A percentile compares a stretch with the other conserved stretches of the same genome.
Conservation (phyloP, 306 rosid species). For the Bauhinia variegata region DNA sequence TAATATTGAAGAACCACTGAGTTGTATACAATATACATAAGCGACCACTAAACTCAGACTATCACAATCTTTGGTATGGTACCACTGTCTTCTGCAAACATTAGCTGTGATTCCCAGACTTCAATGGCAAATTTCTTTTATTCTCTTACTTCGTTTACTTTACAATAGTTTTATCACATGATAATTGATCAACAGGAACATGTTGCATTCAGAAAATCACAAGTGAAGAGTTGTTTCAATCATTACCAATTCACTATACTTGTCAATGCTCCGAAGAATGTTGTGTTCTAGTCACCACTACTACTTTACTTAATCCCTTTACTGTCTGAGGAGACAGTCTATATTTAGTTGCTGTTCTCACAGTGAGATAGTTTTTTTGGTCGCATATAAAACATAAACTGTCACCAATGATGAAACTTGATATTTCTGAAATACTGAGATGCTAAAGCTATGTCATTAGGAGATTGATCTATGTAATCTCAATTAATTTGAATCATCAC, state of each 20-base stretch:
- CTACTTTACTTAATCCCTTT: neutral
- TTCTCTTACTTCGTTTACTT: neutral
- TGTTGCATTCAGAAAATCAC: no score
- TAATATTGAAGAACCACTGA: no score
- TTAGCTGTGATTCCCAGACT: slow-evolving; percentile 1
- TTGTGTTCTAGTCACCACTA: no score
- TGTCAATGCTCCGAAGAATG: no score
- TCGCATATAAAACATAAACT: slow-evolving; percentile 6
- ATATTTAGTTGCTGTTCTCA: neutral
- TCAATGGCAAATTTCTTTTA: neutral
- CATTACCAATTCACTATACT: no score
- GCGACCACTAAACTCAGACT: no score
- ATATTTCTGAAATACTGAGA: neutral
- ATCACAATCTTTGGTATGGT: neutral
- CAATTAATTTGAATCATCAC: neutral
- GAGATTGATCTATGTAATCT: neutral
- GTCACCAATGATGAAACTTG: neutral
- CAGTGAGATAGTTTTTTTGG: slow-evolving; percentile 3
- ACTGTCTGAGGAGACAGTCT: neutral
- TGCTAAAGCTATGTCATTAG: neutral
- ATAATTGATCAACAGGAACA: no score
- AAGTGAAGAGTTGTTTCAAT: no score
- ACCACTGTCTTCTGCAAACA: neutral
- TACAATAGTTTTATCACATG: no score
- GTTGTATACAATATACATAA: no score